Percentiles rank a stretch among this genome's conserved stretches.
These are phyloP conservation scores for Calendula officinalis DNA, from an alignment of 129 eudicot genomes.

Conservation along the genomic window DNA sequence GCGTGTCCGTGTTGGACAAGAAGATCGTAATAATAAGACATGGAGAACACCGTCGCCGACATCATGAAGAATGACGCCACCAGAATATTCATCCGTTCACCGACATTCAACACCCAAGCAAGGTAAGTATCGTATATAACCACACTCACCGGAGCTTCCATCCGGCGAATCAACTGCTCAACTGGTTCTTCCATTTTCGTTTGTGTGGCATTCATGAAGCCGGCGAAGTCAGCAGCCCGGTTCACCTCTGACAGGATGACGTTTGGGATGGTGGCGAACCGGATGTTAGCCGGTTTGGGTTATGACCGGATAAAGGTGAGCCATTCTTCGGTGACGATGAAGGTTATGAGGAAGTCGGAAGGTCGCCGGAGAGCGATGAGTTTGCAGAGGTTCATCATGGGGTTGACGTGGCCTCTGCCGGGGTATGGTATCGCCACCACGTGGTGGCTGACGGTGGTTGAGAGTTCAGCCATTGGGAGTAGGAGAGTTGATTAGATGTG, in stretches of 20 bases:
- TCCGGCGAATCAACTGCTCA: constrained; percentile 42
- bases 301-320: constrained; percentile 49
- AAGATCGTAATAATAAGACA: constrained; percentile 41
- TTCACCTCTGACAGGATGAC: constrained; percentile 63
- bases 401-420: constrained; percentile 77
- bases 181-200: constrained; percentile 54
- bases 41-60: constrained; percentile 50
- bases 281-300: constrained; percentile 37
- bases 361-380: constrained; percentile 25
- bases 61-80: constrained; percentile 56
- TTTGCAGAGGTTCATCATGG: constrained; percentile 65
- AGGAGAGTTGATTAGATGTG: no score
- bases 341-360: constrained; percentile 37
- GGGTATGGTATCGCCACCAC: constrained; percentile 74
- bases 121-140: constrained; percentile 45
- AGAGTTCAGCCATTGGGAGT: constrained; percentile 18
- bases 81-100: constrained; percentile 57
- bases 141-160: constrained; percentile 32
- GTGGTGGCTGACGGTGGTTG: constrained; percentile 33
- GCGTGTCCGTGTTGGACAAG: constrained; percentile 43
- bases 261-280: constrained; percentile 54
- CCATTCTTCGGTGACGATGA: constrained; percentile 80
- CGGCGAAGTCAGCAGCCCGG: constrained; percentile 41
- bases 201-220: constrained; percentile 40
- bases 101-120: constrained; percentile 46